phyloP scores from a whole-genome alignment of 2,329 filamentous ascomycete genomes.

The Ophiostoma piceae region DNA sequence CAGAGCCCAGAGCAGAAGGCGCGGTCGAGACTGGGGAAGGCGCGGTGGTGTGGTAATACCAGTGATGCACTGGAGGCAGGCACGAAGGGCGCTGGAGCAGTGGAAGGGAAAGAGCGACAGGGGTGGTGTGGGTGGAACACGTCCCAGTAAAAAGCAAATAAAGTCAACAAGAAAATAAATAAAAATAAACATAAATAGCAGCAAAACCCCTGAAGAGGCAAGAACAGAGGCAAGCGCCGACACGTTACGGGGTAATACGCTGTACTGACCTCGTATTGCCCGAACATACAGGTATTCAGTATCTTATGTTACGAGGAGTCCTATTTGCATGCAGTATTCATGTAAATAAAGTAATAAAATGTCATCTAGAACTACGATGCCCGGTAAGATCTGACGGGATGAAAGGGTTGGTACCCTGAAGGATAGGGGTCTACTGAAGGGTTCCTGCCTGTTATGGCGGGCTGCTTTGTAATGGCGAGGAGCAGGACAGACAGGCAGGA shows the following conservation, averaged over 20 bases:
- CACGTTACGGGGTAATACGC: neutral
- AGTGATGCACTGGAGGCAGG: neutral
- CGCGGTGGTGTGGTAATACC: constrained; percentile 1
- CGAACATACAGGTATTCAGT: neutral
- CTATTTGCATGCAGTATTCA: too few species aligned
- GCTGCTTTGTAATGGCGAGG: neutral
- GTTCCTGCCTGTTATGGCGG: neutral
- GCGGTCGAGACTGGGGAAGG: neutral
- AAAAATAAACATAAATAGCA: neutral
- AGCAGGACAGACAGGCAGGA: neutral
- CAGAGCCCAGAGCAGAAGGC: neutral
- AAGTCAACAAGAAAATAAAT: neutral
- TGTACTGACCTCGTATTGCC: neutral
- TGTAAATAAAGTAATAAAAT: neutral
- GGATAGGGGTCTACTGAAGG: neutral
- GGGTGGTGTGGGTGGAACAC: constrained; percentile 8
- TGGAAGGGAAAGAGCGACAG: constrained; percentile 7
- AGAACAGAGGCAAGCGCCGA: neutral
- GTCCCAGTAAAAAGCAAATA: neutral
- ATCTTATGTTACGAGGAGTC: neutral
- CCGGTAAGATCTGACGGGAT: neutral
- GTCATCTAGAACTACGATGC: too few species aligned
- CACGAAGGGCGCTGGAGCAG: neutral
- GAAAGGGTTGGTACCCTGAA: neutral
- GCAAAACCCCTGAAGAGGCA: constrained; percentile 2